Percentiles rank a stretch among this genome's conserved stretches.
Evolutionary conservation across 2,329 filamentous ascomycete genomes (phyloP).

Genomic region (Talaromyces rugulosus): DNA sequence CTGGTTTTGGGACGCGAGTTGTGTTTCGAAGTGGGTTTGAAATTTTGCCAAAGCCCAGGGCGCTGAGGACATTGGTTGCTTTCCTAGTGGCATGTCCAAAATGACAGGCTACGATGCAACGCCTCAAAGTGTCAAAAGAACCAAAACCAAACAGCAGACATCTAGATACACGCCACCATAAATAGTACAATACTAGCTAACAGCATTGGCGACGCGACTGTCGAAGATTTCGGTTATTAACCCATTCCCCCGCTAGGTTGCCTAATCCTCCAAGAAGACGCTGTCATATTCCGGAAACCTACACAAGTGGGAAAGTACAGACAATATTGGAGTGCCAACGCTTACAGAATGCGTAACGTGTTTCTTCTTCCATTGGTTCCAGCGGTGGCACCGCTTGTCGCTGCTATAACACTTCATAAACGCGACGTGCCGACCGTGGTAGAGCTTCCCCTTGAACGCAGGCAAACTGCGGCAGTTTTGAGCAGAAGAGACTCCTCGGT

Average conservation of each 20-base stretch:
- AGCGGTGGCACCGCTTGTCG: not conserved
- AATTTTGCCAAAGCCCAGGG: not conserved
- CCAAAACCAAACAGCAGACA: not conserved
- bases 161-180: not conserved
- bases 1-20: not conserved
- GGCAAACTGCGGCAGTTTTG: not conserved
- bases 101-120: not conserved
- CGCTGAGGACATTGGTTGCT: not conserved
- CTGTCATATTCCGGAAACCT: not conserved
- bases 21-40: not conserved
- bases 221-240: not conserved
- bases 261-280: not conserved
- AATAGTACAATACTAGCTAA: not conserved
- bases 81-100: not conserved
- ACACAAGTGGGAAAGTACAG: not conserved
- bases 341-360: not conserved
- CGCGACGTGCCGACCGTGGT: constrained; percentile 1
- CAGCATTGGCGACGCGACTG: not conserved
- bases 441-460: not conserved
- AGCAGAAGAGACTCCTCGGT: not conserved
- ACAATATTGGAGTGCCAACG: not conserved
- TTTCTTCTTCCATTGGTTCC: not conserved
- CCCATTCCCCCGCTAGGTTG: not conserved
- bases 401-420: not conserved
- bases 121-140: not conserved